Percentiles rank a stretch among this genome's conserved stretches.
These are phyloP conservation scores for Avena insularis DNA, from an alignment of 176 grass and related monocot species.

Conservation along the genomic window DNA sequence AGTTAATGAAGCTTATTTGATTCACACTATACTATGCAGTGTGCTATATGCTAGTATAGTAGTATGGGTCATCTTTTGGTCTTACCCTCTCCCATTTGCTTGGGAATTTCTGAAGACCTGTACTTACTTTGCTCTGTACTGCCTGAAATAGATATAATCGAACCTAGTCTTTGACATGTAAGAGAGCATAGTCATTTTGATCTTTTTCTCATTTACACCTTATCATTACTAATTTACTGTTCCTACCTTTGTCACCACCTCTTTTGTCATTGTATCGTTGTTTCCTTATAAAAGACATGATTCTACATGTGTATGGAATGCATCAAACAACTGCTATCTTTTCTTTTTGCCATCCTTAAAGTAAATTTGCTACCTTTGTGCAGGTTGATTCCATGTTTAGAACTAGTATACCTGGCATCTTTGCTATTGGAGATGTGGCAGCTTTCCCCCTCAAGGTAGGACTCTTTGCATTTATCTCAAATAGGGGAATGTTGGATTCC, in stretches of 20 bases:
- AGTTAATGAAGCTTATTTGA: slow-evolving; percentile 31
- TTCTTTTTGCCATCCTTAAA: not conserved
- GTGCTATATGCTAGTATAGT: not conserved
- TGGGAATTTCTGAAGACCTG: slow-evolving; percentile 24
- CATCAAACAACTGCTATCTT: not conserved
- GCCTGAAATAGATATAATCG: not conserved
- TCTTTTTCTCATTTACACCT: not conserved
- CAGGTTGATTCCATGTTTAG: slow-evolving; percentile 96
- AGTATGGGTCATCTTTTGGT: slow-evolving; percentile 5
- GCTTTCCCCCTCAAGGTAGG: slow-evolving; percentile 91
- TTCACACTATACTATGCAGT: slow-evolving; percentile 7
- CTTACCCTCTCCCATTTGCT: not conserved
- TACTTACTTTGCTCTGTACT: not conserved
- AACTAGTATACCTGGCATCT: slow-evolving; percentile 77
- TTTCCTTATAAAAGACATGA: not conserved
- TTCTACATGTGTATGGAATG: not conserved
- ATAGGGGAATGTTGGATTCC: slow-evolving; percentile 9
- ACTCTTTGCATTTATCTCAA: not conserved
- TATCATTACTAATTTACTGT: not conserved
- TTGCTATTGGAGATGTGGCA: slow-evolving; percentile 97
- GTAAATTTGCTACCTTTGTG: slow-evolving; percentile 24
- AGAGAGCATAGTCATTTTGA: not conserved
- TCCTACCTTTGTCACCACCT: not conserved
- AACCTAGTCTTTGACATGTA: slow-evolving; percentile 9
- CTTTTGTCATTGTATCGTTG: not conserved